Percentiles rank a stretch among this genome's conserved stretches.
Evolutionary conservation across 2,329 filamentous ascomycete species (phyloP).

Genomic region (Cladobotryum protrusum): DNA sequence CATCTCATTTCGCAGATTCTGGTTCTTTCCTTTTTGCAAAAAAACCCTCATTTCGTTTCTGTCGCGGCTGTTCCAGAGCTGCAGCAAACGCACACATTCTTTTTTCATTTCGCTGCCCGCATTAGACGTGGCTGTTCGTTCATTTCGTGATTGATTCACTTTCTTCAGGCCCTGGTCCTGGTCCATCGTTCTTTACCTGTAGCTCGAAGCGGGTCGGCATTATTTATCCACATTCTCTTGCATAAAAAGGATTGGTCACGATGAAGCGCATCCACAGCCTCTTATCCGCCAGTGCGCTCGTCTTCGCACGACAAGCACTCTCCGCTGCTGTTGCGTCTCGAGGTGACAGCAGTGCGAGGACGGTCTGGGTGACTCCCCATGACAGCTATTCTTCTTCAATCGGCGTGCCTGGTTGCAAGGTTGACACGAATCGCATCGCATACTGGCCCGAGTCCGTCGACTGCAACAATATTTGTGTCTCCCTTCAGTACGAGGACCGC

Average conservation of each 20-base stretch:
- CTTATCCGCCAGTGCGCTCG: not conserved
- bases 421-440: slow-evolving; percentile 54
- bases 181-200: slow-evolving; percentile 1
- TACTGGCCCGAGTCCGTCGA: slow-evolving; percentile 53
- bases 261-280: slow-evolving; percentile 5
- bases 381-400: slow-evolving; percentile 52
- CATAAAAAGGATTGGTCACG: slow-evolving; percentile 3
- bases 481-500: slow-evolving; percentile 42
- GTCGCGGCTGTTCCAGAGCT: not conserved
- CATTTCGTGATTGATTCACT: not conserved
- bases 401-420: slow-evolving; percentile 55
- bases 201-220: not conserved
- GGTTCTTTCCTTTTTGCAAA: not conserved
- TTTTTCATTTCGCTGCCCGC: not conserved
- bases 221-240: slow-evolving; percentile 3
- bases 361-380: slow-evolving; percentile 44
- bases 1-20: not conserved
- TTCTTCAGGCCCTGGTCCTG: not conserved
- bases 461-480: slow-evolving; percentile 52
- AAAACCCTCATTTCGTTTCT: not conserved
- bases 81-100: not conserved
- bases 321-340: not conserved
- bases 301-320: not conserved
- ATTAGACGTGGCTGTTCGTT: slow-evolving; percentile 7
- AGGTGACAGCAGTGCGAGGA: too few relatives aligned